These are phyloP conservation scores for Aristolochia contorta DNA, from an alignment of 164 flowering plant species.

Conservation along the genomic window DNA sequence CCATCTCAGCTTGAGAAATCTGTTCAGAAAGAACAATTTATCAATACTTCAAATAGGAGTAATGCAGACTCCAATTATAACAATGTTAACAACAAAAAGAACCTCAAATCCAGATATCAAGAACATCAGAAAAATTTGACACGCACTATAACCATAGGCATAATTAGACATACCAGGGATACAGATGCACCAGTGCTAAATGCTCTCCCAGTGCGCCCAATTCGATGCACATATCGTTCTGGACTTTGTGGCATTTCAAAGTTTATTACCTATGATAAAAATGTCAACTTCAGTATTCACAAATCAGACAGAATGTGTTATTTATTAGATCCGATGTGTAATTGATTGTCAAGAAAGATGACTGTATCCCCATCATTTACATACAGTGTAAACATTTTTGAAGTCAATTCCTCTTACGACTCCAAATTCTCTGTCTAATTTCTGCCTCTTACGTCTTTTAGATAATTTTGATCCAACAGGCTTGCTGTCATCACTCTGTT, in stretches of 20 bases:
- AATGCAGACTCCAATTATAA: no score
- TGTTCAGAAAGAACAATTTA: conserved; percentile 11
- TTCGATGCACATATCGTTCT: conserved; percentile 84
- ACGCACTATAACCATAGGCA: no score
- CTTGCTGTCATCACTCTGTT: conserved; percentile 26
- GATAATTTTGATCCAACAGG: conserved; percentile 36
- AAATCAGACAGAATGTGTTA: no score
- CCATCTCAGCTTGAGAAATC: conserved; percentile 86
- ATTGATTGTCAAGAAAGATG: no score
- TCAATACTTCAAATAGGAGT: neutral
- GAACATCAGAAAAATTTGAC: neutral
- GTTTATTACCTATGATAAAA: conserved; percentile 64
- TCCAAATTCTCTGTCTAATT: conserved; percentile 82
- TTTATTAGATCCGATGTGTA: no score
- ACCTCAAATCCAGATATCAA: neutral
- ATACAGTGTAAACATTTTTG: conserved; percentile 89
- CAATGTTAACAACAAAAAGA: no score
- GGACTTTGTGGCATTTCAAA: conserved; percentile 78
- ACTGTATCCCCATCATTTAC: conserved; percentile 1
- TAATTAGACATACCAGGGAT: conserved; percentile 59
- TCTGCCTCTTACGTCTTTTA: conserved; percentile 40
- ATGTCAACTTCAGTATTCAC: neutral
- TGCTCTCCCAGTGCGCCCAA: conserved; percentile 98
- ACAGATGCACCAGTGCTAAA: conserved; percentile 78
- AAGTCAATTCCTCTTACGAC: conserved; percentile 97